Evolutionary conservation across 768 basidiomycete genomes (phyloP), one percentile per base, ranked within the genome.

Genomic region (Suillus ampliporus): DNA sequence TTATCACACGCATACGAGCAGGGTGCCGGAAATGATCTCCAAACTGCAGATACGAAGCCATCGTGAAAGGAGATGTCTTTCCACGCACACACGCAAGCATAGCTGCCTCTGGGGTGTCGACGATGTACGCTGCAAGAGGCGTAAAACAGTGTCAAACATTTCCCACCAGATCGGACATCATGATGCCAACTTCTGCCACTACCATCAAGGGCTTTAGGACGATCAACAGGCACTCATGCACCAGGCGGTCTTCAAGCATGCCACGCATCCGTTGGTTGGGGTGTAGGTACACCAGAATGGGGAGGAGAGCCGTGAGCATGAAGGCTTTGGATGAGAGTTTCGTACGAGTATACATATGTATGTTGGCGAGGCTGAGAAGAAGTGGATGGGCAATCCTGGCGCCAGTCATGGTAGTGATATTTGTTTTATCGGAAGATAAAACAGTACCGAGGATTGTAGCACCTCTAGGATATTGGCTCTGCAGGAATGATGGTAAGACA

Each of bases 341-440:
- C 38, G 64, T 71, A 13, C 69, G 67, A 53, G 71, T 64, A 6
- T 69, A 68, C 61, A 67, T 66, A 23, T 62, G 31, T 11, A 79
- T 68, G 61, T 79, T 79, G 19, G 73, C 76, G 15, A 77, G 60
- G 28, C 65, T 69, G 31, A 77, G 63, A 9, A 77, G 64, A 19
- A 76, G 61, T 0, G 76, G 77, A 61, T 78, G 76, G 1, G 71
- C 71, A 3, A 59, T 46, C 23, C 67, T 63, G 41, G 70, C 68
- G 21, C 76, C 76, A 23, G 71, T 74, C 62, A 69, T 69, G 11
- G 66, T 61, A 1, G 76, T 71, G 10, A 79, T 70, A 58, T 69
- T 67, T 19, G 78, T 76, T 61, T 78, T 78, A 57, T 79, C 75
- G 0, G 74, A 74, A 14, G 72, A 71, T 4, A 71, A 56, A 15